Base-by-base conservation (phyloP, 768 basidiomycete genomes). In the Xerocomellus dryophilus region DNA sequence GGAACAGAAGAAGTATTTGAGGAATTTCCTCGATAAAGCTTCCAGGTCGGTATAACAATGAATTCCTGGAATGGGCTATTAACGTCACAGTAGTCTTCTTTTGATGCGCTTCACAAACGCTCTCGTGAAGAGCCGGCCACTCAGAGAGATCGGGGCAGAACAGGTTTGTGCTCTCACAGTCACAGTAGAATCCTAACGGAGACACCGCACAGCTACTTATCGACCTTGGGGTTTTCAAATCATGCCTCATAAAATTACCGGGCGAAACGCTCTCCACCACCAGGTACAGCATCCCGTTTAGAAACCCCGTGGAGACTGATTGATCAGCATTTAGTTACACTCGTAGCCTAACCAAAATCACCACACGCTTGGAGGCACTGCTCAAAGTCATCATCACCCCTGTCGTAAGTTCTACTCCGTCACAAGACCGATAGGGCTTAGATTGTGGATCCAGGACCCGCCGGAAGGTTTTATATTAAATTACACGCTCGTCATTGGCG, bases 351-450 rank as follows among this genome's bases (percentile, higher is more conserved):
- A 85, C 80, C 25, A 96, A 93, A 61, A 86, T 81, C 39, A 90
- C 90, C 0, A 81, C 84, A 3, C 81, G 87, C 46, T 70, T 98
- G 42, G 97, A 99, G 71, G 91, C 93, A 2, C 75, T 99, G 61
- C 81, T 99, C 50, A 98, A 99, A 72, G 92, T 97, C 53, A 90
- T 98, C 50, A 84, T 98, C 20, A 95, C 93, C 0, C 96, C 96
- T 2, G 89, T 86, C 56, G 93, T 92, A 70, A 55, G 87, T 75
- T 10, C 47, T 32, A 23, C 27, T 18, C 17, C 23, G 35, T 27
- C 44, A 44, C 45, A 25, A 39, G 21, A 20, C 47, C 39, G 39
- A 36, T 18, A 1, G 12, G 34, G 25, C 46, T 39, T 42, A 50
- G 46, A 43, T 32, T 23, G 10, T 36, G 52, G 31, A n/a, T 55